Conservation (phyloP, 2,329 filamentous ascomycete species). For the Esteya vermicola region DNA sequence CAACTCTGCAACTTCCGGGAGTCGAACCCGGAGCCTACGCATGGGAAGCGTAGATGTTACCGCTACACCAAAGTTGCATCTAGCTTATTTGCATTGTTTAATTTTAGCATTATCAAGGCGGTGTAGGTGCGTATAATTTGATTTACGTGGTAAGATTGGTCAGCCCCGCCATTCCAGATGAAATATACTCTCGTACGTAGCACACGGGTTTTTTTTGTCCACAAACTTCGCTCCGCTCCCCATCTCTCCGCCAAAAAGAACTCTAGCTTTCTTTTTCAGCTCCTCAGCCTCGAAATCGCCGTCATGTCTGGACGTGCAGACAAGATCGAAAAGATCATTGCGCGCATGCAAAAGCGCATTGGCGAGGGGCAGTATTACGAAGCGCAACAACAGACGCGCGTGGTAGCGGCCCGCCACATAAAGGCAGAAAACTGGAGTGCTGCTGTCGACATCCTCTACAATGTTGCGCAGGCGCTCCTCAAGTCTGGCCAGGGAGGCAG, state of each 20-base stretch:
- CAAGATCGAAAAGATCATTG: constrained; percentile 43
- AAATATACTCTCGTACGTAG: no score
- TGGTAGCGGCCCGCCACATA: constrained; percentile 85
- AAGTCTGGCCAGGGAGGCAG: constrained; percentile 88
- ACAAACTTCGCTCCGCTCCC: no score
- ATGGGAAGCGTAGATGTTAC: constrained; percentile 17
- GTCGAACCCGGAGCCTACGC: constrained; percentile 16
- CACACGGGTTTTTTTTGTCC: no score
- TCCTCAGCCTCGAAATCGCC: background rate
- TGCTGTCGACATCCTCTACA: constrained; percentile 75
- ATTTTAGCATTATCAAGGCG: background rate
- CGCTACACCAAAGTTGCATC: constrained; percentile 15
- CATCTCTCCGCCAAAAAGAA: no score
- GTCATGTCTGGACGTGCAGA: constrained; percentile 21
- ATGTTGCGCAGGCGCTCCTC: constrained; percentile 71
- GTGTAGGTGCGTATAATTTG: background rate
- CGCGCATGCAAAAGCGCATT: constrained; percentile 46
- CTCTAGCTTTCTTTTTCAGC: background rate
- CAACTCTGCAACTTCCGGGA: constrained; percentile 14
- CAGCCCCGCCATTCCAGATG: no score
- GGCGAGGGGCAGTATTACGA: constrained; percentile 81
- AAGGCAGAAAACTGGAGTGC: constrained; percentile 74
- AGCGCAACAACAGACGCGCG: constrained; percentile 94
- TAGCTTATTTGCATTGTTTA: background rate
- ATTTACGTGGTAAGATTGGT: no score